phyloP scores from a whole-genome alignment of 192 early-diverging fungal species.

The Mortierella antarctica region DNA sequence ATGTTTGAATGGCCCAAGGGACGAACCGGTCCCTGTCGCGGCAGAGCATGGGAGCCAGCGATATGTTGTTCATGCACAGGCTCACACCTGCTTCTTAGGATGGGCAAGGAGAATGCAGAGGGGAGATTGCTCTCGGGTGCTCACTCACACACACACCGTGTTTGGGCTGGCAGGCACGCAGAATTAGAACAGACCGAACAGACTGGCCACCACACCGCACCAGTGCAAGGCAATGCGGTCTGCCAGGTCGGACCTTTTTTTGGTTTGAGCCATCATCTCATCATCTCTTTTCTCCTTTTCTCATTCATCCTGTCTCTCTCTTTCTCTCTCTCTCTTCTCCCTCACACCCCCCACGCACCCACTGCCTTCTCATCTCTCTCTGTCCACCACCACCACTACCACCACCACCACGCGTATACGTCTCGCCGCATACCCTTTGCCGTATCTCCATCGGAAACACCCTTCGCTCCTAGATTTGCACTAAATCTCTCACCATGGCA shows the following conservation, averaged over 20 bases:
- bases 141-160: slow-evolving; percentile 2
- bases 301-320: slow-evolving; percentile 2
- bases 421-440: no score
- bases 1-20: no score
- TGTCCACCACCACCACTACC: slow-evolving; percentile 5
- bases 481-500: slow-evolving; percentile 17
- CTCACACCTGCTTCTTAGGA: slow-evolving; percentile 2
- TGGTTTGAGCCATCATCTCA: not conserved
- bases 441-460: not conserved
- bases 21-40: no score
- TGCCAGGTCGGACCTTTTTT: not conserved
- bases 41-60: no score
- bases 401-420: not conserved
- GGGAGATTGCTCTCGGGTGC: slow-evolving; percentile 17
- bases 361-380: not conserved
- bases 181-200: not conserved
- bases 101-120: not conserved
- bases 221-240: not conserved
- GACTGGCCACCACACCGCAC: no score
- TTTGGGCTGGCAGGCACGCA: not conserved
- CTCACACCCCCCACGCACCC: not conserved
- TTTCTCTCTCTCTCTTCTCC: slow-evolving; percentile 2
- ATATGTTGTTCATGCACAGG: not conserved
- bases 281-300: not conserved
- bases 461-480: not conserved